Conservation (phyloP, 257 asterid genomes). For the Osmanthus fragrans region DNA sequence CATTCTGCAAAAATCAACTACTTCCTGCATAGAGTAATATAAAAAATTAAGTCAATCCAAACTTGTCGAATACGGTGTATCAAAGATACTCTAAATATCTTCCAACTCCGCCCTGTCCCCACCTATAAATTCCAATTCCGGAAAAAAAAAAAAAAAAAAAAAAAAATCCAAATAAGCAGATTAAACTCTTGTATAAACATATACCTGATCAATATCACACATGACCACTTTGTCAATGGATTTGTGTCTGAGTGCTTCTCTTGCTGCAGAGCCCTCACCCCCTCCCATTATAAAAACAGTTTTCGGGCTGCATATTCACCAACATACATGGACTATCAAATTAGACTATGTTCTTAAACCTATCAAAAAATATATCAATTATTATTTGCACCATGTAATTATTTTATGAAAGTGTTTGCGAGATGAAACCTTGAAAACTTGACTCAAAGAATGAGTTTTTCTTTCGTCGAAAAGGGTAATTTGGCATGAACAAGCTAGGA, state of each 20-base stretch:
- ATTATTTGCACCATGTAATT: neutral
- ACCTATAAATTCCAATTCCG: neutral
- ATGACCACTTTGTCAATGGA: conserved; percentile 82
- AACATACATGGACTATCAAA: neutral
- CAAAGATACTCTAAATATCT: neutral
- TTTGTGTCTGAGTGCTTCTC: conserved; percentile 89
- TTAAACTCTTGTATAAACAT: neutral
- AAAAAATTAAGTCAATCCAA: neutral
- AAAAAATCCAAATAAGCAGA: neutral
- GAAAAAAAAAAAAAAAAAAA: neutral
- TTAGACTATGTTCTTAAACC: neutral
- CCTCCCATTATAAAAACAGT: conserved; percentile 93
- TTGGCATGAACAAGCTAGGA: neutral
- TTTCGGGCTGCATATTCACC: conserved; percentile 56
- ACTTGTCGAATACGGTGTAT: neutral
- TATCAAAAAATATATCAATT: neutral
- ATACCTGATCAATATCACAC: conserved; percentile 96
- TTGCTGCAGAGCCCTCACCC: conserved; percentile 97
- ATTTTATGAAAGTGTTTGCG: neutral
- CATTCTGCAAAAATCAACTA: conserved; percentile 83
- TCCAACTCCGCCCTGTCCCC: neutral
- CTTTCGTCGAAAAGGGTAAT: neutral
- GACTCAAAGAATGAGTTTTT: neutral
- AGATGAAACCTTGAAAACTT: no score
- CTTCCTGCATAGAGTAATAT: conserved; percentile 57